A percentile compares a stretch with the other conserved stretches of the same genome.
These are phyloP conservation scores for Naganishia antarctica DNA, from an alignment of 768 basidiomycete genomes.

Conservation along the genomic window DNA sequence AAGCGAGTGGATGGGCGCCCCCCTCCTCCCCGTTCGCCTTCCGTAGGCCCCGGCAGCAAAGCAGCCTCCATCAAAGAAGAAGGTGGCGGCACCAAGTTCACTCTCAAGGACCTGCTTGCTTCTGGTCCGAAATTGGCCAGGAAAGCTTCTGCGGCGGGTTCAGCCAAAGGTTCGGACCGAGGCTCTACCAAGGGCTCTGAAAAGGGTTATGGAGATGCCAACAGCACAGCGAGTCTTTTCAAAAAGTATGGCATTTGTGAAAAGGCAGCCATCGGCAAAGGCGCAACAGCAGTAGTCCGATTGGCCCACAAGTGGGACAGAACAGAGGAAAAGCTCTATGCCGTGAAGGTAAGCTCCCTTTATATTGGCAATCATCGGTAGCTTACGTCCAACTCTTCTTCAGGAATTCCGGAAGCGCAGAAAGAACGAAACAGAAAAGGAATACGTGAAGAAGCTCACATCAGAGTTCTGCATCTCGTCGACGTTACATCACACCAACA, in stretches of 20 bases:
- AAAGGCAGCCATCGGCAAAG: constrained; percentile 93
- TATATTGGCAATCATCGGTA: background rate
- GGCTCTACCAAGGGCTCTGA: constrained; percentile 56
- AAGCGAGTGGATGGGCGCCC: constrained; percentile 23
- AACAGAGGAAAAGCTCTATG: constrained; percentile 91
- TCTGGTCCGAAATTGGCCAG: constrained; percentile 70
- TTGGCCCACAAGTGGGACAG: constrained; percentile 99
- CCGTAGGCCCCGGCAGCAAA: constrained; percentile 32
- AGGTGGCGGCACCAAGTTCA: constrained; percentile 65
- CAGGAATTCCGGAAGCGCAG: constrained; percentile 97
- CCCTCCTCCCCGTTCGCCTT: constrained; percentile 28
- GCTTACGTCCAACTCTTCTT: constrained; percentile 20
- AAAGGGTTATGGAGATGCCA: constrained; percentile 54
- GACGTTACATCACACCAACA: constrained; percentile 84
- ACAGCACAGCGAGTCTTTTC: constrained; percentile 58
- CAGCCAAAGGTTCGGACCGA: constrained; percentile 43
- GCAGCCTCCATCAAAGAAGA: constrained; percentile 45
- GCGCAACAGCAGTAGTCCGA: constrained; percentile 93
- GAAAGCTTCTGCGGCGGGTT: constrained; percentile 59
- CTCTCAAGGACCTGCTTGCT: constrained; percentile 73
- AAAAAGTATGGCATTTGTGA: constrained; percentile 97
- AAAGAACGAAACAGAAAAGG: constrained; percentile 97
- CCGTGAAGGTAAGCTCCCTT: constrained; percentile 72
- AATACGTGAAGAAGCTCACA: constrained; percentile 99
- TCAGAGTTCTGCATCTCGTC: constrained; percentile 99